phyloP scores from a whole-genome alignment of 768 basidiomycete species.

The Termitomyces sp. region DNA sequence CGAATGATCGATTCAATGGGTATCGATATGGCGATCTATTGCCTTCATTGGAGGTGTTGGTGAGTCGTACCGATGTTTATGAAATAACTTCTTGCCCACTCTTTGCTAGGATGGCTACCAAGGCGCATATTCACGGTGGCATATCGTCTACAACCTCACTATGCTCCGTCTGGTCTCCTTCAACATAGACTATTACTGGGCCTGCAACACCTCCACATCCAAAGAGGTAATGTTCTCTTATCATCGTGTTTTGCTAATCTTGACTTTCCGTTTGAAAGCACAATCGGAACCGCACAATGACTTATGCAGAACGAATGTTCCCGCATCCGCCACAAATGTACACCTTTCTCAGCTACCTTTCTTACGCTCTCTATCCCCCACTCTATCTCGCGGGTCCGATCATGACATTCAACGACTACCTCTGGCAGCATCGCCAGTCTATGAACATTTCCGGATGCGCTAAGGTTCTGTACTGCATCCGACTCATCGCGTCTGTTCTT shows the following conservation, averaged over 20 bases:
- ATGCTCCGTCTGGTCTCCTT: constrained; percentile 93
- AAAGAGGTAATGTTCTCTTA: constrained; percentile 36
- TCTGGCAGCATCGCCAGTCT: constrained; percentile 82
- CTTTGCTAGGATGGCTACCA: constrained; percentile 51
- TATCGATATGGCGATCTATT: constrained; percentile 63
- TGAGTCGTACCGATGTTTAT: constrained; percentile 33
- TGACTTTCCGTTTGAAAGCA: constrained; percentile 1
- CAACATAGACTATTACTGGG: constrained; percentile 92
- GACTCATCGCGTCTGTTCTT: constrained; percentile 69
- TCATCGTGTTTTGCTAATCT: neutral
- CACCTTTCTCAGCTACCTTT: constrained; percentile 67
- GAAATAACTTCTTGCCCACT: constrained; percentile 3
- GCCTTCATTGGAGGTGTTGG: constrained; percentile 55
- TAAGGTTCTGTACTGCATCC: constrained; percentile 55
- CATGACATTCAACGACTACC: constrained; percentile 92
- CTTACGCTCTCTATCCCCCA: constrained; percentile 90
- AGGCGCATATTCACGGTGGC: constrained; percentile 90
- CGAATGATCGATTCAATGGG: constrained; percentile 73
- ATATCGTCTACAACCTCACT: constrained; percentile 92
- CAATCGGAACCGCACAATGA: constrained; percentile 24
- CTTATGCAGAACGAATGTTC: constrained; percentile 59
- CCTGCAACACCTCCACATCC: constrained; percentile 39
- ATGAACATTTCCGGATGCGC: constrained; percentile 35
- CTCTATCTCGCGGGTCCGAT: constrained; percentile 96
- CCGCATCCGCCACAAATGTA: constrained; percentile 60